Conservation (phyloP, 202 grass and related monocot species). For the Zizania palustris region DNA sequence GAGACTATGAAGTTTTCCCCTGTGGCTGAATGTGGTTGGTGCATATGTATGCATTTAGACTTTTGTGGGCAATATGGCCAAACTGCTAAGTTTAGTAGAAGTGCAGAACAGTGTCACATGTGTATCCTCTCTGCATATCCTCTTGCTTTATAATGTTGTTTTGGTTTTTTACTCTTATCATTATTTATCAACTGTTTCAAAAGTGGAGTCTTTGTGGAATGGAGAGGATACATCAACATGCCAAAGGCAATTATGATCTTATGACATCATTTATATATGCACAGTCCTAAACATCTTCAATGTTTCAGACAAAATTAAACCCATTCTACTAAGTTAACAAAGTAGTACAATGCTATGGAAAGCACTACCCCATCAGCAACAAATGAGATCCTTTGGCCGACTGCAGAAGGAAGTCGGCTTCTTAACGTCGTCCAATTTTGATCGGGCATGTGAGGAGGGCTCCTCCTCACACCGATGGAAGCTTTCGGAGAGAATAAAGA, state of each 20-base stretch:
- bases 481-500: too few species aligned
- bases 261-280: neutral
- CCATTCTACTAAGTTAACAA: neutral
- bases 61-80: neutral
- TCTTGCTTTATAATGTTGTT: conserved; percentile 13
- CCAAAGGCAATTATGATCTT: neutral
- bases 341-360: neutral
- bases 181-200: too few species aligned
- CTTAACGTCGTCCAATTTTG: too few species aligned
- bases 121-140: neutral
- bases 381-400: too few species aligned
- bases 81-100: conserved; percentile 16
- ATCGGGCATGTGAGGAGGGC: too few species aligned
- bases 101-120: neutral
- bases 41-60: neutral
- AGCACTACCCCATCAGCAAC: neutral
- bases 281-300: neutral
- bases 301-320: neutral
- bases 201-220: neutral
- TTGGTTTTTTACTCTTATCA: neutral
- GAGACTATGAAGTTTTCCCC: neutral
- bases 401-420: too few species aligned
- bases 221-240: neutral
- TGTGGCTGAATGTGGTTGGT: neutral
- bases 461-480: too few species aligned